Evolutionary conservation across 1,284 basidiomycete species (phyloP).

Genomic region (Apiotrichum brassicae): DNA sequence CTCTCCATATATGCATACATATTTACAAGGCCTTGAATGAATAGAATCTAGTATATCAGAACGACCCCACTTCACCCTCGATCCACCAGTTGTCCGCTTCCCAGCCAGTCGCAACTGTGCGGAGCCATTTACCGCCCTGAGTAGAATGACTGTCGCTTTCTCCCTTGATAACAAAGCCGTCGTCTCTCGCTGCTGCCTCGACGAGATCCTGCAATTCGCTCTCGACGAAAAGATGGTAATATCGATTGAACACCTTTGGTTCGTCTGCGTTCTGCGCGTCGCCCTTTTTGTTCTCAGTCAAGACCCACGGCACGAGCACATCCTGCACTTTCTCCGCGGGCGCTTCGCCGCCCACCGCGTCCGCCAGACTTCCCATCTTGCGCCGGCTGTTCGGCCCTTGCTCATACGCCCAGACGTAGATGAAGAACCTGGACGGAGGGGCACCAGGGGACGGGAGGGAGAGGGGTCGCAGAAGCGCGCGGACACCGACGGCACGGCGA

Average conservation of each 20-base stretch:
- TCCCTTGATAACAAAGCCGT: constrained; percentile 49
- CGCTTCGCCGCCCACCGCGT: constrained; percentile 24
- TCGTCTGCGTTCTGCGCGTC: constrained; percentile 1
- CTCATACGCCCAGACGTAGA: constrained; percentile 98
- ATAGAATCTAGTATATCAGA: neutral
- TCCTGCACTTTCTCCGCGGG: constrained; percentile 50
- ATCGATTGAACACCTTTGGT: constrained; percentile 63
- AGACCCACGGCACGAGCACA: constrained; percentile 68
- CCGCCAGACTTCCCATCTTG: constrained; percentile 49
- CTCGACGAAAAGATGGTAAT: constrained; percentile 85
- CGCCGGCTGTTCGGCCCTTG: constrained; percentile 79
- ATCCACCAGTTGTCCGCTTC: constrained; percentile 54
- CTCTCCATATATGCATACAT: neutral
- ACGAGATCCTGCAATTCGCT: constrained; percentile 67
- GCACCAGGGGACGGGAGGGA: constrained; percentile 47
- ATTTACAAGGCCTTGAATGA: neutral
- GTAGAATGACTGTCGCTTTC: constrained; percentile 7
- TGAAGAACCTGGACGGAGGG: constrained; percentile 65
- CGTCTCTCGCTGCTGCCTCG: constrained; percentile 55
- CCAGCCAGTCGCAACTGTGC: constrained; percentile 69
- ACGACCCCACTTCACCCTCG: constrained; percentile 38
- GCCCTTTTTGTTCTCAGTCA: constrained; percentile 18
- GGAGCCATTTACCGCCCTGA: constrained; percentile 60
- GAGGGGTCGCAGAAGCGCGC: constrained; percentile 61
- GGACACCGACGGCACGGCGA: constrained; percentile 64